These are phyloP conservation scores for Glebionis coronaria DNA, from an alignment of 129 eudicot species.

Conservation along the genomic window DNA sequence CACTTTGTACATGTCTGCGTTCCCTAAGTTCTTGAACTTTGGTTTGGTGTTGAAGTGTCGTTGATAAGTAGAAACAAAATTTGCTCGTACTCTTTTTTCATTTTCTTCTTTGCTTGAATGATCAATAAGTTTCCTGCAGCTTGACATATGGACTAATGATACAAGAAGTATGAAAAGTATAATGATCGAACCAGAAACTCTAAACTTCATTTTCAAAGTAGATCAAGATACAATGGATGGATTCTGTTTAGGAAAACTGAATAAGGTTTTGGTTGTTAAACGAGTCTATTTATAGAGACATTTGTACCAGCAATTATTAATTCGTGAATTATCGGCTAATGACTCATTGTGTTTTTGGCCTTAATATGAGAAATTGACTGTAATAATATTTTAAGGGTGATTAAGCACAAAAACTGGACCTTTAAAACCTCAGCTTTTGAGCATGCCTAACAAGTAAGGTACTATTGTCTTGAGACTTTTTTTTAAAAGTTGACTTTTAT, in stretches of 20 bases:
- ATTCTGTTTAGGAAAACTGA: conserved; percentile 10
- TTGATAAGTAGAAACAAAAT: conserved; percentile 37
- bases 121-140: conserved; percentile 42
- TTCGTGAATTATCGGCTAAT: conserved; percentile 11
- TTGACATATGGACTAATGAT: conserved; percentile 27
- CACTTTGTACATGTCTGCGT: conserved; percentile 25
- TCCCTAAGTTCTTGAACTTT: conserved; percentile 27
- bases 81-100: conserved; percentile 42
- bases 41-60: conserved; percentile 41
- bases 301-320: conserved; percentile 7
- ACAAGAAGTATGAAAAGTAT: conserved; percentile 32
- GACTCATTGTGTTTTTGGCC: conserved; percentile 8
- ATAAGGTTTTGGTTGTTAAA: conserved; percentile 17
- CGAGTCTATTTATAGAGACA: conserved; percentile 31
- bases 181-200: conserved; percentile 27
- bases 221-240: neutral
- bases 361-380: conserved; percentile 7
- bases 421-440: conserved; percentile 16
- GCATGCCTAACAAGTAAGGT: conserved; percentile 25
- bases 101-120: conserved; percentile 20
- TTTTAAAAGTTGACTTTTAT: conserved; percentile 19
- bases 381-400: neutral
- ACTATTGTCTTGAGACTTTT: neutral
- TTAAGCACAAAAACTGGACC: conserved; percentile 15
- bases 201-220: conserved; percentile 29